Evolutionary conservation across 371 early-diverging fungal species (phyloP), one percentile per base, ranked within the genome.

Genomic region (Nosema muscidifuracis): DNA sequence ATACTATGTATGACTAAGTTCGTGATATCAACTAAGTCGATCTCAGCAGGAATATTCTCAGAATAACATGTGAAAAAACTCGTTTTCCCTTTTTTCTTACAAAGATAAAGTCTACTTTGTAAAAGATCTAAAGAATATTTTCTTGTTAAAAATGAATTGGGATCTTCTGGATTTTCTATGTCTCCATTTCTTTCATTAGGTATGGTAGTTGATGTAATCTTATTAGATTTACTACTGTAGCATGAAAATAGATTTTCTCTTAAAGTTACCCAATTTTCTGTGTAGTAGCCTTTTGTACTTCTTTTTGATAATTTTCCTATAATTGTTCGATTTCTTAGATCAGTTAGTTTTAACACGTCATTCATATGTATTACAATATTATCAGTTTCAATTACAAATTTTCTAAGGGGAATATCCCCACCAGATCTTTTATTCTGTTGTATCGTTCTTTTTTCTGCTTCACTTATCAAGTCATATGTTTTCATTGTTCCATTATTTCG

Each of bases 81-180:
- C 2, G 31, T 28, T 13, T 38, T 58, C 6, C 13, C 13, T 15
- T 33, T 20, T 0, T 65, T 55, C 18, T 70, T 70, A 1, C 50
- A 62, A 20, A 75, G 50, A 30, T 56, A 61, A 2, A 75, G 6
- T 18, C 51, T 31, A 12, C 61, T 34, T 24, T 38, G n/a, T 6
- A 70, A 51, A 31, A 75, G 43, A 57, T 75, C 65, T 40, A 75
- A 26, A 22, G 55, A 38, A 38, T 69, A 75, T 65, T 71, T 75
- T 28, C 28, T 64, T 28, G 44, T 70, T 4, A 65, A 55, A 61
- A 70, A 75, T 12, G 16, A 15, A 13, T 7, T 6, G 18, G 26
- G 31, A 10, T 61, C 43, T 33, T 56, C 64, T 18, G 65, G 66
- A 65, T 53, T 24, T 44, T 51, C 33, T 3, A 75, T 18, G 58